Base-by-base conservation (phyloP, 768 basidiomycete genomes). In the Tylopilus felleus region DNA sequence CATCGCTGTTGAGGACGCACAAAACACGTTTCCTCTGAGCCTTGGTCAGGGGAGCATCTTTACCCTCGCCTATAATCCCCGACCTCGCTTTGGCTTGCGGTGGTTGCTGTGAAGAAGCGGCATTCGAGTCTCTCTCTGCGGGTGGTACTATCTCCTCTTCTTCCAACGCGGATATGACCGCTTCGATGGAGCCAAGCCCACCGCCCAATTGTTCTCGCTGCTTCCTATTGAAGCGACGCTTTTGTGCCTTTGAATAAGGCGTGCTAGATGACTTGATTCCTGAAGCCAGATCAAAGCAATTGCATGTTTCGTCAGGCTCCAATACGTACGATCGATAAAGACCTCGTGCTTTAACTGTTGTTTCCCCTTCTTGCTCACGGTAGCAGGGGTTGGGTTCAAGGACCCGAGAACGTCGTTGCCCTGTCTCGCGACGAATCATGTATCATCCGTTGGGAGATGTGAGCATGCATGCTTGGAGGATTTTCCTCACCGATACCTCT, bases 191-290 rank as follows among this genome's bases (percentile, higher is more conserved):
- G 33, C 73, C 68, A 49, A 84, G 66, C 10, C 79, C 78, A 48
- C 77, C 76, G 1, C 74, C 80, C 21, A 84, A 60, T 60, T 85
- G 78, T 63, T 85, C 83, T 51, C 77, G 83, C 46, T 79, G 82
- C 63, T 82, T 88, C 60, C 82, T 82, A 64, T 88, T 90, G 63
- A 85, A 62, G 28, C 89, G 82, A 22, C 88, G 80, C 41, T 71
- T 74, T 63, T 90, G 89, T 19, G 83, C 85, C 68, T 84, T 90
- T 0, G 89, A 90, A 64, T 86, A 83, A 19, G 82, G 82, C 1
- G 76, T 71, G 36, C 69, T 71, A 7, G 75, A 73, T 4, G 74
- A 68, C 53, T 78, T 80, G 42, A 90, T 69, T 8, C 74, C 82
- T 84, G 53, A 33, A 31, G 23, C 19, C 29, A 0, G 33, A 44